Evolutionary conservation across 2,329 filamentous ascomycete species (phyloP).

Genomic region (Cordyceps javanica): DNA sequence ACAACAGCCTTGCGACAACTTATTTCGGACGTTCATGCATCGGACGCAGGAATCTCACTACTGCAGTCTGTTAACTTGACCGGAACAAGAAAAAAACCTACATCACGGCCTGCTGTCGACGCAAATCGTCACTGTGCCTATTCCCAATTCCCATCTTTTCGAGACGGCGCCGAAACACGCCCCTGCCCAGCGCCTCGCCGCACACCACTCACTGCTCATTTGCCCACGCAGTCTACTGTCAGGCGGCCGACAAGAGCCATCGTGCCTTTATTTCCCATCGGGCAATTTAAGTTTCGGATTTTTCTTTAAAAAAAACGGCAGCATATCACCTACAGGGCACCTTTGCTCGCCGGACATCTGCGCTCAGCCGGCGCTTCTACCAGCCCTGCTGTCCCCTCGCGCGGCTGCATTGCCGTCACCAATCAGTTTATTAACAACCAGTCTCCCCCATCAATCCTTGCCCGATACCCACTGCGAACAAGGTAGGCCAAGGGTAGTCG

Average conservation of each 20-base stretch:
- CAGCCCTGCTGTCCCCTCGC: not conserved
- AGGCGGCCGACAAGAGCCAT: not conserved
- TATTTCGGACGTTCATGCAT: constrained; percentile 6
- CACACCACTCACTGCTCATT: constrained; percentile 1
- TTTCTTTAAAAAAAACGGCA: not conserved
- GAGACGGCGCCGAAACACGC: constrained; percentile 13
- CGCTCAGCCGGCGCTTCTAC: constrained; percentile 8
- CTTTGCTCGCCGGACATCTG: not conserved
- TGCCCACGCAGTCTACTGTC: not conserved
- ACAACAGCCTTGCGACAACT: not conserved
- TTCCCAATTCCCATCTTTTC: constrained; percentile 8
- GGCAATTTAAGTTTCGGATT: constrained; percentile 5
- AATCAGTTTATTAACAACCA: constrained; percentile 12
- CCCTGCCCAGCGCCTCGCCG: constrained; percentile 9
- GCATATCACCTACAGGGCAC: not conserved
- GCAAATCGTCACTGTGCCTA: constrained; percentile 1
- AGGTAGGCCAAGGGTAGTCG: constrained; percentile 5
- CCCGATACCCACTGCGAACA: constrained; percentile 11
- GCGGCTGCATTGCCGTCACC: constrained; percentile 9
- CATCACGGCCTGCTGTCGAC: not conserved
- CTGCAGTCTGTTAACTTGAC: not conserved
- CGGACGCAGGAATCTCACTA: not conserved
- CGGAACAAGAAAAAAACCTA: not conserved
- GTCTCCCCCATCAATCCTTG: constrained; percentile 7
- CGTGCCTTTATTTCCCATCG: not conserved